Base-by-base conservation (phyloP, 2,329 filamentous ascomycete genomes). In the Neurospora sp. region DNA sequence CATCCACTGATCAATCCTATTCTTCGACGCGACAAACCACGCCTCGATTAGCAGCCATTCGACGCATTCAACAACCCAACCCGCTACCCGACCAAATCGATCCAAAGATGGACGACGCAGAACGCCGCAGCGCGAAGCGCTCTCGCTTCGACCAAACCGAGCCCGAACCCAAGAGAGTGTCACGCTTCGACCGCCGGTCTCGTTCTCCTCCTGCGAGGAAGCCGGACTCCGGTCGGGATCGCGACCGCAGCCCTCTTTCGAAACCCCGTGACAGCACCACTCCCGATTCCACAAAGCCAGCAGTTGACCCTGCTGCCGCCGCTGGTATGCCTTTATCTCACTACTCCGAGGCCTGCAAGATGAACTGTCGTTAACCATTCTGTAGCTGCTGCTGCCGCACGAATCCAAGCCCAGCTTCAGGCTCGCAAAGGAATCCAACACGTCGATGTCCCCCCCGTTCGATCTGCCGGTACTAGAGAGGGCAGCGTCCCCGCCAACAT, bases 121-220 rank as follows among this genome's bases (percentile, higher is more conserved):
- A 94, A 75, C 87, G 90, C 78, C 88, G 89, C 72, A 84, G 84
- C 72, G 83, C 85, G 72, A 97, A 97, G 84, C 91, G 93, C 73
- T 97, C 93, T 78, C 93, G 95, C 80, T 97, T 98, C 81, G 95
- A 98, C 79, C 93, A 96, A 80, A 96, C 90, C 66, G 93, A 95
- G 79, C 89, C 92, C 6, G 93, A 96, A 77, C 89, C 91, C 70
- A 90, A 90, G 77, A 86, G 89, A 75, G 78, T 86, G 62, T 96
- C 93, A 67, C 89, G 94, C 78, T 97, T 97, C 81, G 95, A 97
- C 81, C 89, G 94, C 76, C 91, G 96, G 76, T 98, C 96, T 71
- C 91, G 93, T 74, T 97, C 93, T 39, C 93, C 93, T 28, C 86
- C 88, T 36, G 81, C 85, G 36, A 86, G 88, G 76, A 87, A 89